A percentile compares a stretch with the other conserved stretches of the same genome.
phyloP scores from a whole-genome alignment of 441 rosid species.

The Metrosideros polymorpha region DNA sequence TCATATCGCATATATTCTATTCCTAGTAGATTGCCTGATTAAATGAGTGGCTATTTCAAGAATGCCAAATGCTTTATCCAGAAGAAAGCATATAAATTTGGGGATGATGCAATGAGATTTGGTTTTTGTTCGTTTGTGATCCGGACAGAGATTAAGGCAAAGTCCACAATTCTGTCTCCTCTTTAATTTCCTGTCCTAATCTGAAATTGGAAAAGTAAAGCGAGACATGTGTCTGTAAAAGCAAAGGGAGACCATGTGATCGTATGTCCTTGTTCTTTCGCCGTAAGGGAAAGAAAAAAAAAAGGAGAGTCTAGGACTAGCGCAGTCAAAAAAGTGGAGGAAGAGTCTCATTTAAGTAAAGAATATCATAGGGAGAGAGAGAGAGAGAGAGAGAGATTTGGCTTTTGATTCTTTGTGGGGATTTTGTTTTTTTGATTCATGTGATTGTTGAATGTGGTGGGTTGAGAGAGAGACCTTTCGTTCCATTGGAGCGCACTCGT shows the following conservation, averaged over 20 bases:
- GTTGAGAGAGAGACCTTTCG: neutral
- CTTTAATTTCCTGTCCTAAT: neutral
- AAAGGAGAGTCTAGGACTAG: slow-evolving; percentile 28
- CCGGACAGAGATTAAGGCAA: neutral
- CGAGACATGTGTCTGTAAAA: neutral
- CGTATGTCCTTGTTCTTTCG: slow-evolving; percentile 2
- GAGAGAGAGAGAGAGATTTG: neutral
- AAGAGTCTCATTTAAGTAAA: neutral
- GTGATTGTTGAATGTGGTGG: neutral
- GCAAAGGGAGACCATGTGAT: slow-evolving; percentile 28
- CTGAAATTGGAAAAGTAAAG: slow-evolving; percentile 13
- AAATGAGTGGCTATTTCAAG: neutral
- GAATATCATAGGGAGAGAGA: neutral
- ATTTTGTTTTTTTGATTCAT: neutral
- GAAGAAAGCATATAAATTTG: neutral
- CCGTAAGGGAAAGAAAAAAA: slow-evolving; percentile 10
- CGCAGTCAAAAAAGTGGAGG: slow-evolving; percentile 33
- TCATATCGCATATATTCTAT: neutral
- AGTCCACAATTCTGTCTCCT: neutral
- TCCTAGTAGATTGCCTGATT: neutral
- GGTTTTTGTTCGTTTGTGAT: neutral
- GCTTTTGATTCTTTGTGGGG: neutral
- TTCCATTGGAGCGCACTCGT: too few species aligned
- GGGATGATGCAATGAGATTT: neutral
- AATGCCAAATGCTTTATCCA: neutral